Conservation (phyloP, 257 asterid genomes). For the Thymus mandschuricus region DNA sequence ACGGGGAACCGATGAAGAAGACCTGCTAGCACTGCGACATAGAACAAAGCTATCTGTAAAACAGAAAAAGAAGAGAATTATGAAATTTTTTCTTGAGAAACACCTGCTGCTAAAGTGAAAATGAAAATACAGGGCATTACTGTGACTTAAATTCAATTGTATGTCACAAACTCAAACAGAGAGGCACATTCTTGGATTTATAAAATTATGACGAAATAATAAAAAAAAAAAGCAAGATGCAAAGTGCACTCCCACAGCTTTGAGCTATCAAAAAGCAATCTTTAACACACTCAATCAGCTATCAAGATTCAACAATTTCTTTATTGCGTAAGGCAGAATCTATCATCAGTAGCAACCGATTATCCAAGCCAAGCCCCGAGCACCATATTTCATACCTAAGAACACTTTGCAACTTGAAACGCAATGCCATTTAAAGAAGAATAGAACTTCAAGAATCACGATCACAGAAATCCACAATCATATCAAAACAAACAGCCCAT, state of each 20-base stretch:
- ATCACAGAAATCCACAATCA: slow-evolving; percentile 12
- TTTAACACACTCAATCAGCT: slow-evolving; percentile 15
- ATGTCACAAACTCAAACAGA: slow-evolving; percentile 5
- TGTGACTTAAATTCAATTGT: slow-evolving; percentile 3
- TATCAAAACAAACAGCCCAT: slow-evolving; percentile 13
- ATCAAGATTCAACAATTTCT: not conserved
- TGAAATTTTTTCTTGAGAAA: not conserved
- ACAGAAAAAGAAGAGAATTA: slow-evolving; percentile 29
- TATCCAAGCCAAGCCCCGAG: slow-evolving; percentile 2
- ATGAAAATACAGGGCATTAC: not conserved
- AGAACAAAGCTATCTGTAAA: slow-evolving; percentile 84
- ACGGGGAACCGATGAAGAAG: slow-evolving; percentile 93
- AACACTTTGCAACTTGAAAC: not conserved
- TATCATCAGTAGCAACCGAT: not conserved
- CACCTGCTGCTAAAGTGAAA: not conserved
- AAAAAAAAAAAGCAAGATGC: slow-evolving; percentile 1
- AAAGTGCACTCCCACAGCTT: not conserved
- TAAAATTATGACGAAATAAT: not conserved
- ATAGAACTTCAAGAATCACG: slow-evolving; percentile 10
- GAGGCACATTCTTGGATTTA: not conserved
- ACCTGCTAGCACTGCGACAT: slow-evolving; percentile 91
- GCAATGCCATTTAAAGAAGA: not conserved
- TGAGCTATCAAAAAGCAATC: slow-evolving; percentile 17
- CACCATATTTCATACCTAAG: slow-evolving; percentile 13
- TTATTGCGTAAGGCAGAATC: not conserved